phyloP scores from a whole-genome alignment of 1,284 basidiomycete genomes.

The Somion occarium region DNA sequence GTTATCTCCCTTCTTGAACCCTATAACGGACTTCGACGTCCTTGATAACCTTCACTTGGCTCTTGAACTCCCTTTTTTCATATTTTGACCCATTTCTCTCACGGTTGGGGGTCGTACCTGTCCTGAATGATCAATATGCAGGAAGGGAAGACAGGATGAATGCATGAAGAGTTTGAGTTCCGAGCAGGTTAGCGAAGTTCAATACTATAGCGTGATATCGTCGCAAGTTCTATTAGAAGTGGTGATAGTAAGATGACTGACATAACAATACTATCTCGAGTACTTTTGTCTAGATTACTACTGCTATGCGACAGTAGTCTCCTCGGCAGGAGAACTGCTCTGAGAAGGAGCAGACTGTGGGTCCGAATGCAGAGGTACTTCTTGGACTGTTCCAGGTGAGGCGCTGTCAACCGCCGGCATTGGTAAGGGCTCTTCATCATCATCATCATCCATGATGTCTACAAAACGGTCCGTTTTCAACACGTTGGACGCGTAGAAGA shows the following conservation, averaged over 20 bases:
- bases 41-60: no score
- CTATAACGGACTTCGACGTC: no score
- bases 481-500: background rate
- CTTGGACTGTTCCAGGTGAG: background rate
- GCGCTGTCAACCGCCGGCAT: background rate
- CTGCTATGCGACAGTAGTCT: background rate
- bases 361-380: background rate
- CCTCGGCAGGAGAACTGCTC: background rate
- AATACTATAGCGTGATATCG: no score
- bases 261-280: background rate
- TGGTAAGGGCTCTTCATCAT: slow-evolving; percentile 3
- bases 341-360: background rate
- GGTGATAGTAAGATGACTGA: background rate
- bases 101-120: no score
- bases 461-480: background rate
- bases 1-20: no score
- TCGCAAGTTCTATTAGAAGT: no score
- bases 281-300: background rate
- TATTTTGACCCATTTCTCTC: no score
- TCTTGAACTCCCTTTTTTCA: no score
- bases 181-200: no score
- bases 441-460: slow-evolving; percentile 10
- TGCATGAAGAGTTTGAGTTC: no score
- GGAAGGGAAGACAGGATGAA: no score
- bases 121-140: no score